Evolutionary conservation across 306 rosid genomes (phyloP), one percentile per base, ranked within the genome.

Genomic region (Sesbania bispinosa): DNA sequence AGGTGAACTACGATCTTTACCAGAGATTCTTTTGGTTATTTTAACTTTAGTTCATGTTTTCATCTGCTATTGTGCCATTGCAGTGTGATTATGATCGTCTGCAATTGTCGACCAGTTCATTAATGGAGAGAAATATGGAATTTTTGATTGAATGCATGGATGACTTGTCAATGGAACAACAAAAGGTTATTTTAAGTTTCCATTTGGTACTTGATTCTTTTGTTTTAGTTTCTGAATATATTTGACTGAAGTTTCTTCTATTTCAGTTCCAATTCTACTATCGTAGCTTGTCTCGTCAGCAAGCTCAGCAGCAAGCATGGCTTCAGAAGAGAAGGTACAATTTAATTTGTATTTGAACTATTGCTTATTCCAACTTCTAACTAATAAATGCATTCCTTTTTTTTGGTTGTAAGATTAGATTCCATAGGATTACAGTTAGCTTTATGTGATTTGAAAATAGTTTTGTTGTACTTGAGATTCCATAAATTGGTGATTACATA

Each of bases 281-380:
- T 46, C 68, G 97, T 33, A 90, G 85, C 82, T 79, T 90, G 81
- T 86, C 97, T 10, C 96, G 98, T 47, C 97, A 87, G 81, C 98
- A 90, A 85, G 92, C 92, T 75, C 98, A 90, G 74, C 98, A 94
- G 83, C 97, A 89, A 82, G 95, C 95, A 59, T 94, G 98, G 98
- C 90, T 94, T 79, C 98, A 94, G 67, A 94, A 94, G 82, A 91
- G 98, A 86, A 94, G 97, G 98, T 94, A 71, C 55, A 14, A 8
- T 63, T 33, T 39, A 21, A 15, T 69, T 47, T 47, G 39, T 30
- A 29, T 20, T 24, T 60, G 47, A 73, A 62, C 48, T 43, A 7
- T 18, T 47, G 47, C 46, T 52, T 77, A 7, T 67, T 42, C 23
- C 24, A 43, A 45, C 36, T 59, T 18, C 16, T 42, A 45, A 45